Percentiles rank a stretch among this genome's conserved stretches.
Conservation (phyloP, 768 basidiomycete species). For the Serpula lacrymans region DNA sequence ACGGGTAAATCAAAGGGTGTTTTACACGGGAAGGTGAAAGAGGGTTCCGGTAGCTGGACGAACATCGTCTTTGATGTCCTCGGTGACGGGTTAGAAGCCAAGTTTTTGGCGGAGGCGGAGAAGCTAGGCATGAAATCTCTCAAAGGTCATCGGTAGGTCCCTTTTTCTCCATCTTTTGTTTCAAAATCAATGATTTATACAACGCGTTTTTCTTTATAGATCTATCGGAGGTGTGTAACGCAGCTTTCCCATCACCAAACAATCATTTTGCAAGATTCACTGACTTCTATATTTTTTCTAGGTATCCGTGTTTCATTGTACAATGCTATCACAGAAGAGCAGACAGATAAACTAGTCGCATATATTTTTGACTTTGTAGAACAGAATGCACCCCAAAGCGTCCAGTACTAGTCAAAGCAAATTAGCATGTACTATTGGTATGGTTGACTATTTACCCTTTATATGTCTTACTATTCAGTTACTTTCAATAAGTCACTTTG, state of each 20-base stretch:
- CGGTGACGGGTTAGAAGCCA: constrained; percentile 67
- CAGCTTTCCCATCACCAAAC: not conserved
- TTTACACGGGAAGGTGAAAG: constrained; percentile 67
- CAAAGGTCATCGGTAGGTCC: constrained; percentile 86
- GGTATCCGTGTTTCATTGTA: constrained; percentile 86
- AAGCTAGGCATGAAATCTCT: constrained; percentile 76
- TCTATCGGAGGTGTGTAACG: constrained; percentile 47
- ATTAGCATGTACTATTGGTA: too few relatives aligned
- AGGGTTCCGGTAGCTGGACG: constrained; percentile 88
- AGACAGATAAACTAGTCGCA: constrained; percentile 56
- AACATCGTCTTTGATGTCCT: constrained; percentile 84
- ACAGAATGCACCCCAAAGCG: constrained; percentile 6
- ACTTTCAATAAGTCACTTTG: constrained; percentile 61
- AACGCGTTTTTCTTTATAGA: constrained; percentile 30
- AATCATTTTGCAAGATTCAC: not conserved
- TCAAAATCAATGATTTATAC: not conserved
- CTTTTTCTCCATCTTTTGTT: constrained; percentile 10
- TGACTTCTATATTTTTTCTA: constrained; percentile 16
- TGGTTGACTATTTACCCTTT: too few relatives aligned
- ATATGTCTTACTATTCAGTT: not conserved
- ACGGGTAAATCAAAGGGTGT: constrained; percentile 70
- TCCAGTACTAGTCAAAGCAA: not conserved
- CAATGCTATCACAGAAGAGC: constrained; percentile 80
- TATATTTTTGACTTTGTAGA: constrained; percentile 57
- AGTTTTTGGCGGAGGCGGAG: constrained; percentile 81